Base-by-base conservation (phyloP, 257 asterid species). In the Petrea volubilis region DNA sequence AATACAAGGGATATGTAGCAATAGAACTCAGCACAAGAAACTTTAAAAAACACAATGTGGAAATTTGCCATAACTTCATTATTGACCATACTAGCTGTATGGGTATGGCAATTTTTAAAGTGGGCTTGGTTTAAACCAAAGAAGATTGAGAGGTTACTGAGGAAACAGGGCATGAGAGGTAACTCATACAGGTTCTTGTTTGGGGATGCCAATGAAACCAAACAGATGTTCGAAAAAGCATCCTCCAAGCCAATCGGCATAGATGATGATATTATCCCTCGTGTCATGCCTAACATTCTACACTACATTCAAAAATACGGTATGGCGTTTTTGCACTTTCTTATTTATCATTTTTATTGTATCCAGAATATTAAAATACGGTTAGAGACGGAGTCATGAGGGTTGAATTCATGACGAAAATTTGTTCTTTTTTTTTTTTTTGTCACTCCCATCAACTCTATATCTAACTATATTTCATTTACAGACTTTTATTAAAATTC, bases 111-210 rank as follows among this genome's bases (percentile, higher is more conserved):
- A 33, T 43, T 74, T 43, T 11, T 74, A 17, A 49, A 66, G 10
- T 47, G 68, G 74, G 67, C 46, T 15, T 74, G 78, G 78, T 0
- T 74, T 12, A 65, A 57, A 25, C 78, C 78, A 5, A 74, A 3
- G 68, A 74, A 58, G 46, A 47, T 33, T 4, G 78, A 74, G 68
- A 57, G 55, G 53, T 2, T 74, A 1, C 64, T 74, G 9, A 23
- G 55, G 18, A 17, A 66, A 24, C 73, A 57, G n/a, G 78, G 78
- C 31, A 28, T 74, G 61, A 46, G 34, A 44, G 78, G 78, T 1
- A 74, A 31, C 17, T 13, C 68, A 25, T 74, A 74, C 60, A 56
- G 14, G 56, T 27, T 74, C 1, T 13, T 74, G 1, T 57, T 65
- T 17, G 78, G 78, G 7, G 68, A 74, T 24, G 24, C 40, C 0